Conservation (phyloP, 495 filamentous ascomycete genomes). For the Neurospora cerealis region DNA sequence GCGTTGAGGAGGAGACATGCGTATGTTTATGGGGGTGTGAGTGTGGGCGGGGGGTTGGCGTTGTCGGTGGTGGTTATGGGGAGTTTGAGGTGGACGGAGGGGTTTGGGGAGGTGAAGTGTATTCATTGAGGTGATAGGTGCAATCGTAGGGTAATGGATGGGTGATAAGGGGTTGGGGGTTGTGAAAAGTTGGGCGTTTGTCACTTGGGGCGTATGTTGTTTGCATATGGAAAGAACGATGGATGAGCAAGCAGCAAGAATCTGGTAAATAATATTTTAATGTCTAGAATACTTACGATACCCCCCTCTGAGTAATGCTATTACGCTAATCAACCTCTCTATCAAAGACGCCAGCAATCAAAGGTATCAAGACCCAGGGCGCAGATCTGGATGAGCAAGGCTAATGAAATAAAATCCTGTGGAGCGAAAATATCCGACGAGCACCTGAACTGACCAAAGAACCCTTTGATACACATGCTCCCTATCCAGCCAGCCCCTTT, state of each 20-base stretch:
- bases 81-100: constrained; percentile 64
- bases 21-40: constrained; percentile 65
- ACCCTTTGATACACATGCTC: not conserved
- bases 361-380: not conserved
- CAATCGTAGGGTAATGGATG: not conserved
- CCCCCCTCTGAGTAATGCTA: not conserved
- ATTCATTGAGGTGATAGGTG: constrained; percentile 6
- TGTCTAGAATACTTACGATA: not conserved
- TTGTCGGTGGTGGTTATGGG: constrained; percentile 71
- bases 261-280: not conserved
- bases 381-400: not conserved
- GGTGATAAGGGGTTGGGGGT: not conserved
- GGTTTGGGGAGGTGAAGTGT: constrained; percentile 46
- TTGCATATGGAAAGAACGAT: not conserved
- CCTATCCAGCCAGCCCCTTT: not conserved
- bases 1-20: constrained; percentile 55
- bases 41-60: constrained; percentile 53
- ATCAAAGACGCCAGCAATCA: not conserved
- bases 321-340: not conserved
- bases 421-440: not conserved
- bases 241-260: not conserved
- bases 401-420: not conserved
- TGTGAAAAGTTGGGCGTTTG: not conserved
- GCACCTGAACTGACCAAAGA: not conserved
- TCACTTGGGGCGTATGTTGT: not conserved